phyloP scores from a whole-genome alignment of 352 stramenopile genomes.

The Pythium dissimile region DNA sequence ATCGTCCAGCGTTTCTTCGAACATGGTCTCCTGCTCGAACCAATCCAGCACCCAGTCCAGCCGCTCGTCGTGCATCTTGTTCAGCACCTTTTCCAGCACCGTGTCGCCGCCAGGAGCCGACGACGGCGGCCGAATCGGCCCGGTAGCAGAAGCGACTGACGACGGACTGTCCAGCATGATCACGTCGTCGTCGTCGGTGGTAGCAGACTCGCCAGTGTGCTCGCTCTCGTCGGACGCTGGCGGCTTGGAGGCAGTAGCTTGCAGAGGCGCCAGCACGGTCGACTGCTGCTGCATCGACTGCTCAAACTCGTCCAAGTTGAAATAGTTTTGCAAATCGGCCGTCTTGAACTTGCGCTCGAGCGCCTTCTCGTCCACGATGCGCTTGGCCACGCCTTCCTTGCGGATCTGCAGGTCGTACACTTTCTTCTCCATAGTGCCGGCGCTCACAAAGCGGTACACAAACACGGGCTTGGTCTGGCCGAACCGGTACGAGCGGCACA shows the following conservation, averaged over 20 bases:
- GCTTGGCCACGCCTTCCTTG: slow-evolving; percentile 87
- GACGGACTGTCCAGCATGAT: no score
- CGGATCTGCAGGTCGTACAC: slow-evolving; percentile 89
- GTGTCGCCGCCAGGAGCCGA: slow-evolving; percentile 38
- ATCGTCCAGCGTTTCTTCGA: slow-evolving; percentile 84
- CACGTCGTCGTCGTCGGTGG: not conserved
- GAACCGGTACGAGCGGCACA: slow-evolving; percentile 92
- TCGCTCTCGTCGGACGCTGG: no score
- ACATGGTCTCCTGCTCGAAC: slow-evolving; percentile 90
- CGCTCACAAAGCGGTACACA: slow-evolving; percentile 91
- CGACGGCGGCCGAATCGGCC: not conserved
- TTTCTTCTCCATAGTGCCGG: slow-evolving; percentile 92
- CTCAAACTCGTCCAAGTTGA: slow-evolving; percentile 81
- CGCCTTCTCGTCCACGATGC: slow-evolving; percentile 86
- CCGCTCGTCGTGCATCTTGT: slow-evolving; percentile 20
- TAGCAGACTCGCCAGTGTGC: no score
- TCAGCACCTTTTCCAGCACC: slow-evolving; percentile 50
- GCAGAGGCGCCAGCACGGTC: slow-evolving; percentile 7
- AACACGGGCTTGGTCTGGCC: slow-evolving; percentile 90
- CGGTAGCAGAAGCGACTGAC: no score
- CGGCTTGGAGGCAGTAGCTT: no score
- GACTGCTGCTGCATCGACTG: slow-evolving; percentile 48
- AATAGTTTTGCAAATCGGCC: slow-evolving; percentile 82
- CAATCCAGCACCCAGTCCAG: slow-evolving; percentile 68
- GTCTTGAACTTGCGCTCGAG: slow-evolving; percentile 81